Evolutionary conservation across 2,329 filamentous ascomycete genomes (phyloP).

Genomic region (Colletotrichum endophyticum): DNA sequence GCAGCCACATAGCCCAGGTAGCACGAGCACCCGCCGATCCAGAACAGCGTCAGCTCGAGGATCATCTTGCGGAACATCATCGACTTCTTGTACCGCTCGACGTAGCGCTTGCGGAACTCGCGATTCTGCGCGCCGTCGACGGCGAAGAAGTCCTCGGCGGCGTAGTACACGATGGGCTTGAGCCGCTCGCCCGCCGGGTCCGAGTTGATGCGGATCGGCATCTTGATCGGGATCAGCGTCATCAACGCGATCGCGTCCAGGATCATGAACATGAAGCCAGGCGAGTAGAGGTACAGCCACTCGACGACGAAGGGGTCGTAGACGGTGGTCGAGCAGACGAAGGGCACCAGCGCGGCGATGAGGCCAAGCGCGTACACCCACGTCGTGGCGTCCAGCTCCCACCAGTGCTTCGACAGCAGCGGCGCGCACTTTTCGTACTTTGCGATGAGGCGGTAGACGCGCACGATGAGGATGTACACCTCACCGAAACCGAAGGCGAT

Average conservation of each 20-base stretch:
- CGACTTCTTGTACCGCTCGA: constrained; percentile 17
- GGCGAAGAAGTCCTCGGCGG: constrained; percentile 18
- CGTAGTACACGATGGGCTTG: constrained; percentile 19
- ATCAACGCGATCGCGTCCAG: constrained; percentile 12
- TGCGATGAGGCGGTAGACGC: constrained; percentile 15
- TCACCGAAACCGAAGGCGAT: constrained; percentile 17
- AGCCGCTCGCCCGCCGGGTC: constrained; percentile 11
- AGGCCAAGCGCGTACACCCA: constrained; percentile 18
- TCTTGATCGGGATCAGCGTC: constrained; percentile 14
- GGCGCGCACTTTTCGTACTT: constrained; percentile 11
- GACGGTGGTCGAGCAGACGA: constrained; percentile 15
- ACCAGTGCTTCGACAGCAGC: constrained; percentile 11
- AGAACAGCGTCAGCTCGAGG: constrained; percentile 15
- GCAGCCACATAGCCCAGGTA: constrained; percentile 13
- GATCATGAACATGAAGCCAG: constrained; percentile 20
- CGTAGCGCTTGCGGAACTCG: constrained; percentile 14
- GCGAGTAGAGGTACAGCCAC: constrained; percentile 18
- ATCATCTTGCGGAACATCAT: constrained; percentile 21
- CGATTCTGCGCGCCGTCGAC: constrained; percentile 19
- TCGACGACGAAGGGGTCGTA: constrained; percentile 13
- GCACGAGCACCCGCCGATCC: constrained; percentile 14
- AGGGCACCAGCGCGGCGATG: constrained; percentile 13
- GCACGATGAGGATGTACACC: constrained; percentile 17
- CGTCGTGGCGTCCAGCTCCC: constrained; percentile 17
- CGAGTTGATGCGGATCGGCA: constrained; percentile 18